phyloP scores from a whole-genome alignment of 495 filamentous ascomycete genomes.

The Tuber melanosporum region DNA sequence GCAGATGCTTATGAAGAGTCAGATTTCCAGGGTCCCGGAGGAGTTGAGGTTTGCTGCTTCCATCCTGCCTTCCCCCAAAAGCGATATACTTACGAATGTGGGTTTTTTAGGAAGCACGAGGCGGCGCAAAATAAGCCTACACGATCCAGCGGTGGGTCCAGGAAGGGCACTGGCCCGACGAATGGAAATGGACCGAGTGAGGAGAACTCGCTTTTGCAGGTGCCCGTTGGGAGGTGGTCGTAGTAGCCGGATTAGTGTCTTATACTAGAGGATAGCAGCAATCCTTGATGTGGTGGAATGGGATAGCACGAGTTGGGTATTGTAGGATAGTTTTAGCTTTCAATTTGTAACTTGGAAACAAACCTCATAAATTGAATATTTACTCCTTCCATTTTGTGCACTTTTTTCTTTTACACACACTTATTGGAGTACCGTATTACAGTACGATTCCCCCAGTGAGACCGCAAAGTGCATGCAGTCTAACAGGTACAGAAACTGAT shows the following conservation, averaged over 20 bases:
- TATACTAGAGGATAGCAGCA: background rate
- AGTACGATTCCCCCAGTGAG: background rate
- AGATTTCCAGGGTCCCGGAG: conserved; percentile 83
- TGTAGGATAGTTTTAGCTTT: conserved; percentile 14
- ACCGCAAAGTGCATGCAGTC: background rate
- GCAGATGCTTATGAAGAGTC: conserved; percentile 90
- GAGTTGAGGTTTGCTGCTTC: conserved; percentile 56
- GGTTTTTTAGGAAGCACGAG: conserved; percentile 62
- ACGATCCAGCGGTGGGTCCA: conserved; percentile 50
- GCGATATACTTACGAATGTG: background rate
- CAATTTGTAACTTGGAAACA: conserved; percentile 5
- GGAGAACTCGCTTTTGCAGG: conserved; percentile 21
- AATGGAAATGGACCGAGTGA: conserved; percentile 18
- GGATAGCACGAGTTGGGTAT: background rate
- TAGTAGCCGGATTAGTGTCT: conserved; percentile 27
- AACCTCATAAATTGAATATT: conserved; percentile 15
- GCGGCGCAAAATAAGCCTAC: conserved; percentile 78
- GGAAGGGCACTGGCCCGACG: conserved; percentile 57
- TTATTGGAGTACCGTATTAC: no score
- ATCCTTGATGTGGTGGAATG: background rate
- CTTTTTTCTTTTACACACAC: background rate
- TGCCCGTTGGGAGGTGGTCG: conserved; percentile 37
- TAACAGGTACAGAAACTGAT: background rate
- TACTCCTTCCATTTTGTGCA: background rate
- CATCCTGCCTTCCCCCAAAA: background rate